phyloP scores from a whole-genome alignment of 306 rosid genomes.

The Cucurbita argyrosperma region DNA sequence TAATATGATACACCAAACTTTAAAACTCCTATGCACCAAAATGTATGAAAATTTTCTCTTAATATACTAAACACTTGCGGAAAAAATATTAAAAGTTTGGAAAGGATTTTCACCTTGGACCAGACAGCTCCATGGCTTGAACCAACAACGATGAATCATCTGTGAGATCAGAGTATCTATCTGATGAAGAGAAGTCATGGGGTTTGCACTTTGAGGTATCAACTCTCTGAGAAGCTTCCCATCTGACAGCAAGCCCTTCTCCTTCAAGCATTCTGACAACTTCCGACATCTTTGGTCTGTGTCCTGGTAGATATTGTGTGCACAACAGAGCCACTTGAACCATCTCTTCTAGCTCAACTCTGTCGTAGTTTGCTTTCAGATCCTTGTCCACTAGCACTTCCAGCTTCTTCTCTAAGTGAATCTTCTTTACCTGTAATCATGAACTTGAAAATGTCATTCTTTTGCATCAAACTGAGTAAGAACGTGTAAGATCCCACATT shows the following conservation, averaged over 20 bases:
- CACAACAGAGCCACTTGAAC: slow-evolving; percentile 84
- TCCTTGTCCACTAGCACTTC: slow-evolving; percentile 83
- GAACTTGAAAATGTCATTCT: neutral
- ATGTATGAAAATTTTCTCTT: slow-evolving; percentile 14
- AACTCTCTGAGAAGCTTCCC: slow-evolving; percentile 79
- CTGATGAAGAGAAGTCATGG: slow-evolving; percentile 56
- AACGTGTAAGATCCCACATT: no score
- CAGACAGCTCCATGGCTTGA: slow-evolving; percentile 97
- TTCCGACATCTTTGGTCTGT: slow-evolving; percentile 86
- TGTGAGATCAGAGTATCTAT: slow-evolving; percentile 75
- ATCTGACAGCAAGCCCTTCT: slow-evolving; percentile 75
- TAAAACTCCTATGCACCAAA: slow-evolving; percentile 11
- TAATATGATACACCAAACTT: slow-evolving; percentile 29
- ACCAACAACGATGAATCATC: slow-evolving; percentile 81
- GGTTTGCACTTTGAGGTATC: slow-evolving; percentile 45
- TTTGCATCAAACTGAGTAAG: neutral
- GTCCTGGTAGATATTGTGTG: slow-evolving; percentile 74
- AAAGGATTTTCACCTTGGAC: slow-evolving; percentile 50
- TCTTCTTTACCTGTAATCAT: slow-evolving; percentile 52
- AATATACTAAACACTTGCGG: neutral
- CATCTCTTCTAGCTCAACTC: slow-evolving; percentile 75
- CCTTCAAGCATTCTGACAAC: slow-evolving; percentile 95
- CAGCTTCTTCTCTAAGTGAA: slow-evolving; percentile 69
- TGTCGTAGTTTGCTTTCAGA: slow-evolving; percentile 52
- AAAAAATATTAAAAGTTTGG: neutral